Conservation (phyloP, 75 land plant species). For the Picea glauca region DNA sequence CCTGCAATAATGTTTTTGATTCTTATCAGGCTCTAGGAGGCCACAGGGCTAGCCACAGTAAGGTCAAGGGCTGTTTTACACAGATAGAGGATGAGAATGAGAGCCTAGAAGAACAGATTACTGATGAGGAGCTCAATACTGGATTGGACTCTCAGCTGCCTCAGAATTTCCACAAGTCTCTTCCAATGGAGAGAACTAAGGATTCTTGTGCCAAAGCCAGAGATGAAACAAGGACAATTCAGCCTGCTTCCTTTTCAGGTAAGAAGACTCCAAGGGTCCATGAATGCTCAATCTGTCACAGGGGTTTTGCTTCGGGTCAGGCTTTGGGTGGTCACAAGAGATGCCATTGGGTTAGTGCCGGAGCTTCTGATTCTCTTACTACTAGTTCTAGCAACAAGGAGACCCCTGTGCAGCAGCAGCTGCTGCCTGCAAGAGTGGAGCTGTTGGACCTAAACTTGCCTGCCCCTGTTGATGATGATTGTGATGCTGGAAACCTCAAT, state of each 20-base stretch:
- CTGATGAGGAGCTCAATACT: background rate
- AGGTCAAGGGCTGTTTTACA: slow-evolving; percentile 46
- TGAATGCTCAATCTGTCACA: slow-evolving; percentile 52
- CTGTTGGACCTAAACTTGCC: too few relatives aligned
- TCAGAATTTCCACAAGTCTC: background rate
- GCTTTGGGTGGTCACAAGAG: slow-evolving; percentile 68
- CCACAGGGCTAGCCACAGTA: slow-evolving; percentile 50
- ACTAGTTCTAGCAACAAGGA: background rate
- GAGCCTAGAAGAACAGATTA: too few relatives aligned
- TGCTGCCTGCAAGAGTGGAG: too few relatives aligned
- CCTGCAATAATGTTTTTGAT: slow-evolving; percentile 38
- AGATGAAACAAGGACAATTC: too few relatives aligned
- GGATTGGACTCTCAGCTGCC: slow-evolving; percentile 15
- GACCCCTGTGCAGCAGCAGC: slow-evolving; percentile 1
- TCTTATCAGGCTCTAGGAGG: slow-evolving; percentile 54
- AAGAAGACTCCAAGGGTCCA: slow-evolving; percentile 24
- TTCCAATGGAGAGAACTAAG: background rate
- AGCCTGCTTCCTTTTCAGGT: too few relatives aligned
- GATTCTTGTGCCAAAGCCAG: too few relatives aligned
- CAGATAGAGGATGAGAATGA: background rate
- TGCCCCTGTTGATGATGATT: too few relatives aligned
- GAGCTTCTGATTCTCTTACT: background rate
- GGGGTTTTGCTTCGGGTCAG: slow-evolving; percentile 46
- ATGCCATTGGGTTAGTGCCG: slow-evolving; percentile 36
- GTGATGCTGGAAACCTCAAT: too few relatives aligned